A percentile compares a stretch with the other conserved stretches of the same genome.
Evolutionary conservation across 192 early-diverging fungal species (phyloP).

Genomic region (Coemansia sp.): DNA sequence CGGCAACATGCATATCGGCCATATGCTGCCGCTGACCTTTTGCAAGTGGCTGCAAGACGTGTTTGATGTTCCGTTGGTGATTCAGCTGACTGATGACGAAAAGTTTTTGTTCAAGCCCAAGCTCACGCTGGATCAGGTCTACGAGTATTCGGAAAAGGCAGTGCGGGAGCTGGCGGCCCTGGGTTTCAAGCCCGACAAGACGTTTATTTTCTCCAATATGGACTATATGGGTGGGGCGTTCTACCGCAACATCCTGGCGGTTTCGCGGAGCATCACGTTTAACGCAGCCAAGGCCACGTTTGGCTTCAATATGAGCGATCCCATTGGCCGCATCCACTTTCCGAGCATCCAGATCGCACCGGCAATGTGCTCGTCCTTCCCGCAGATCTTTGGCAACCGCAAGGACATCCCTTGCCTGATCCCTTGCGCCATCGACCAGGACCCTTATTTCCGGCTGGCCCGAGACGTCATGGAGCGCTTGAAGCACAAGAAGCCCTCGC

Average conservation of each 20-base stretch:
- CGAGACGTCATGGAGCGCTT: conserved; percentile 88
- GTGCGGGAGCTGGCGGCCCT: conserved; percentile 93
- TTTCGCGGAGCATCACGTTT: conserved; percentile 83
- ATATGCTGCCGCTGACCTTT: conserved; percentile 95
- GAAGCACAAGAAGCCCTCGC: conserved; percentile 92
- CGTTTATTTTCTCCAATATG: conserved; percentile 94
- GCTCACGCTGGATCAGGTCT: conserved; percentile 77
- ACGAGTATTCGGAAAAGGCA: conserved; percentile 72
- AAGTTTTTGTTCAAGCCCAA: conserved; percentile 95
- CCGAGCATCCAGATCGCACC: conserved; percentile 92
- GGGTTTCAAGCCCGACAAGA: conserved; percentile 93
- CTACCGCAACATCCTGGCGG: conserved; percentile 88
- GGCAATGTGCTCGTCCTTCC: conserved; percentile 93
- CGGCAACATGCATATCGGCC: conserved; percentile 91
- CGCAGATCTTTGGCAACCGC: conserved; percentile 89
- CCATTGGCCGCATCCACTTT: conserved; percentile 92
- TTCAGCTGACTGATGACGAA: conserved; percentile 98
- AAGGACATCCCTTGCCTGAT: conserved; percentile 93
- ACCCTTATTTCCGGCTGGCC: conserved; percentile 97
- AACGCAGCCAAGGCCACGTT: conserved; percentile 82
- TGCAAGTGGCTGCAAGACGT: conserved; percentile 97
- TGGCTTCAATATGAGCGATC: conserved; percentile 86
- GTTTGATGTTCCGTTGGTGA: conserved; percentile 91
- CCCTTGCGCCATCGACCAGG: conserved; percentile 98
- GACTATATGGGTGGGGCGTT: conserved; percentile 90